Conservation (phyloP, 352 stramenopile species). For the Phytophthora kernoviae region DNA sequence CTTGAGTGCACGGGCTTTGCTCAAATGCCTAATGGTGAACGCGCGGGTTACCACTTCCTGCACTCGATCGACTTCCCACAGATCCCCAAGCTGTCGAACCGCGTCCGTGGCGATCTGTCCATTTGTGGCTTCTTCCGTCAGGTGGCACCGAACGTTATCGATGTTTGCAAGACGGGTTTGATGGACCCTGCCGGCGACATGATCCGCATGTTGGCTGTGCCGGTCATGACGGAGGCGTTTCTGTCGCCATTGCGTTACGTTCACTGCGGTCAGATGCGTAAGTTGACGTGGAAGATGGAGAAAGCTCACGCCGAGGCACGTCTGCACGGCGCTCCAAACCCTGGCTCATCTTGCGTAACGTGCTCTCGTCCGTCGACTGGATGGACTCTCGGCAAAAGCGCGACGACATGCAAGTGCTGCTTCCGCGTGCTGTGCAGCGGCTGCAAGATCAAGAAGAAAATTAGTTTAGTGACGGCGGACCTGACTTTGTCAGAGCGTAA, state of each 20-base stretch:
- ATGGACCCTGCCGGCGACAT: slow-evolving; percentile 44
- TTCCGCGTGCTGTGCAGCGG: slow-evolving; percentile 36
- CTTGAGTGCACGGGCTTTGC: slow-evolving; percentile 56
- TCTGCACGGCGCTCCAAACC: slow-evolving; percentile 32
- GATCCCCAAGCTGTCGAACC: slow-evolving; percentile 39
- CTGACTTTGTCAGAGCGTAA: slow-evolving; percentile 40
- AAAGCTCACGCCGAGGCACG: slow-evolving; percentile 31
- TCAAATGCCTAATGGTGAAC: slow-evolving; percentile 48
- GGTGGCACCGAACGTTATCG: slow-evolving; percentile 41
- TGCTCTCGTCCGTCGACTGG: slow-evolving; percentile 26
- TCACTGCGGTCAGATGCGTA: slow-evolving; percentile 69
- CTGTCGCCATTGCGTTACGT: slow-evolving; percentile 41
- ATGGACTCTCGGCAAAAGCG: slow-evolving; percentile 36
- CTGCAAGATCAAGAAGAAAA: slow-evolving; percentile 50
- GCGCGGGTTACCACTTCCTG: slow-evolving; percentile 61
- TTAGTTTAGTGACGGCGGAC: slow-evolving; percentile 39
- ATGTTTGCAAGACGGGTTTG: slow-evolving; percentile 46
- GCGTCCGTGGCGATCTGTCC: slow-evolving; percentile 50
- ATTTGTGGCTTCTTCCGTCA: slow-evolving; percentile 63
- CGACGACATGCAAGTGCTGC: slow-evolving; percentile 37
- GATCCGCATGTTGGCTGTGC: slow-evolving; percentile 43
- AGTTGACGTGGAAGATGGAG: slow-evolving; percentile 67
- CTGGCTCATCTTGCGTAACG: slow-evolving; percentile 22
- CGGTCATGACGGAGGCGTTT: slow-evolving; percentile 43
- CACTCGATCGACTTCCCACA: slow-evolving; percentile 65